Conservation (phyloP, 768 basidiomycete species). For the Suillus hirtellus region DNA sequence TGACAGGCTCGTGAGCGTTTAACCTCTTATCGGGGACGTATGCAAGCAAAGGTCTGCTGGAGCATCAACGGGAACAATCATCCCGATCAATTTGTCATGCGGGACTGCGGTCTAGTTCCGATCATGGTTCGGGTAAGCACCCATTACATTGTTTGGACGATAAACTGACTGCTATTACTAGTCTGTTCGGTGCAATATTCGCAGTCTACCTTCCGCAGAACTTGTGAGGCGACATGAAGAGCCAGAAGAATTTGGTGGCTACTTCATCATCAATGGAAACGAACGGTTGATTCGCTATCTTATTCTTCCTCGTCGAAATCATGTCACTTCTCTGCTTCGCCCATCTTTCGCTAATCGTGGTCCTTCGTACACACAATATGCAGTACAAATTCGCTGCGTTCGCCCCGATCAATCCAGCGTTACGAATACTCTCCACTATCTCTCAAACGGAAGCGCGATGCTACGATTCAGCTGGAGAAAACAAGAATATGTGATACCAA, state of each 20-base stretch:
- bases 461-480: conserved; percentile 96
- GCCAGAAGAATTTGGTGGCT: conserved; percentile 97
- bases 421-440: conserved; percentile 97
- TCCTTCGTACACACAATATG: conserved; percentile 91
- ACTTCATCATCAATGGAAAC: conserved; percentile 98
- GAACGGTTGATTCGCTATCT: conserved; percentile 98
- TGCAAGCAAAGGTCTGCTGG: conserved; percentile 88
- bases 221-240: conserved; percentile 93
- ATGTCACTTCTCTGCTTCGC: conserved; percentile 90
- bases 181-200: conserved; percentile 94
- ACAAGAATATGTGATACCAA: conserved; percentile 97
- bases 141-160: neutral
- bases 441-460: conserved; percentile 96
- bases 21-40: conserved; percentile 87
- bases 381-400: conserved; percentile 93
- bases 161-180: conserved; percentile 30
- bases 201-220: conserved; percentile 78
- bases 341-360: conserved; percentile 92
- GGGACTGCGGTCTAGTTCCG: conserved; percentile 91
- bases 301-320: conserved; percentile 93
- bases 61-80: conserved; percentile 67
- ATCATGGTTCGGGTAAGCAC: conserved; percentile 94
- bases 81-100: conserved; percentile 60
- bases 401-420: conserved; percentile 89
- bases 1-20: conserved; percentile 87